Conservation (phyloP, 2,329 filamentous ascomycete species). For the Penicillium sp. region DNA sequence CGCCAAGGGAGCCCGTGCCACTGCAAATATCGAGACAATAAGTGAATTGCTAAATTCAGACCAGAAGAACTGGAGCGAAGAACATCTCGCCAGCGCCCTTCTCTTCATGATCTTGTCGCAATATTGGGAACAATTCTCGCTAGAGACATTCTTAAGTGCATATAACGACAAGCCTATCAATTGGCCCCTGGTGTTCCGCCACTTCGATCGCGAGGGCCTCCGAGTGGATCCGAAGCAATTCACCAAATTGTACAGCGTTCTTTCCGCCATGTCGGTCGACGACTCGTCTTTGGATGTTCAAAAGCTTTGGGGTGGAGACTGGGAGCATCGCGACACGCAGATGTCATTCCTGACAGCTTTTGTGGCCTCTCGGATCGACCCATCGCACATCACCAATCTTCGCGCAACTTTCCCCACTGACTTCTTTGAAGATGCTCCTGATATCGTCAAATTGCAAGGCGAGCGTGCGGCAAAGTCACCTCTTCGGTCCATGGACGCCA, state of each 20-base stretch:
- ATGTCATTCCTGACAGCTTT: slow-evolving; percentile 92
- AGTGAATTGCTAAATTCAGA: slow-evolving; percentile 59
- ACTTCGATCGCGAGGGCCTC: slow-evolving; percentile 77
- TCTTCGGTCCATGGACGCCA: slow-evolving; percentile 81
- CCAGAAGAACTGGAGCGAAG: slow-evolving; percentile 67
- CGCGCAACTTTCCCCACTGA: slow-evolving; percentile 70
- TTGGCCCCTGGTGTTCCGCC: slow-evolving; percentile 68
- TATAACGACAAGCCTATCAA: slow-evolving; percentile 57
- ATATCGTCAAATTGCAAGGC: slow-evolving; percentile 59
- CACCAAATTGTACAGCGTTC: slow-evolving; percentile 71
- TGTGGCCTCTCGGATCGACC: slow-evolving; percentile 74
- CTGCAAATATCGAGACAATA: slow-evolving; percentile 69
- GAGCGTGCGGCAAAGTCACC: slow-evolving; percentile 75
- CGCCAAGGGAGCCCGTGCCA: slow-evolving; percentile 70
- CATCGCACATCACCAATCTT: slow-evolving; percentile 77
- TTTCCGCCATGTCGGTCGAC: slow-evolving; percentile 67
- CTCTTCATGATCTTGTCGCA: slow-evolving; percentile 66
- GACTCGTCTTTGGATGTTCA: slow-evolving; percentile 75
- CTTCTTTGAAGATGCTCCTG: slow-evolving; percentile 61
- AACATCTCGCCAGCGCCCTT: slow-evolving; percentile 77
- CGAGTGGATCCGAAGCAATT: slow-evolving; percentile 79
- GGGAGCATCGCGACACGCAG: slow-evolving; percentile 83
- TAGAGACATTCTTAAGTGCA: slow-evolving; percentile 64
- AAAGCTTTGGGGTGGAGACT: slow-evolving; percentile 81
- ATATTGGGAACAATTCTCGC: slow-evolving; percentile 63